phyloP scores from a whole-genome alignment of 345 rosid species.

The Draba incana region DNA sequence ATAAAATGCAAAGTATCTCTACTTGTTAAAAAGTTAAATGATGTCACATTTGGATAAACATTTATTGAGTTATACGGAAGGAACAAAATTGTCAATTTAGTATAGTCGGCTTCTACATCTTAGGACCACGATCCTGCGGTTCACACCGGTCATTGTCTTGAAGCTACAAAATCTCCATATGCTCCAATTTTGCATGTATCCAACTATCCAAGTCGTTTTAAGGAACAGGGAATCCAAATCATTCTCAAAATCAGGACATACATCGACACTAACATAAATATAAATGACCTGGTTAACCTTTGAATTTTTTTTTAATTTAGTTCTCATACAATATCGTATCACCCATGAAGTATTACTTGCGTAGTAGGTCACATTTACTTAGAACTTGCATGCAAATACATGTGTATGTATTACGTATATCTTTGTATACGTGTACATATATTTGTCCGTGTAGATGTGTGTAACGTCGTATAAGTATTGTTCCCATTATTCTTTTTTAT shows the following conservation, averaged over 20 bases:
- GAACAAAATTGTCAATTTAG: constrained; percentile 18
- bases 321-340: background rate
- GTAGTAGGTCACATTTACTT: background rate
- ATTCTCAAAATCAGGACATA: background rate
- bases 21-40: constrained; percentile 20
- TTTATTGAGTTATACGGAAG: background rate
- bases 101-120: constrained; percentile 21
- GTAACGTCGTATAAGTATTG: constrained; percentile 32
- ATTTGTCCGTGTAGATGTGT: constrained; percentile 23
- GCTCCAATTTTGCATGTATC: background rate
- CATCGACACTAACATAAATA: background rate
- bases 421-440: constrained; percentile 4
- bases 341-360: too few species aligned
- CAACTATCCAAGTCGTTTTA: background rate
- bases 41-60: constrained; percentile 27
- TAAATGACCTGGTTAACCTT: too few species aligned
- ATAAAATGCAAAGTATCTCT: background rate
- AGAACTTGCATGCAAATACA: background rate
- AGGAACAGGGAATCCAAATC: background rate
- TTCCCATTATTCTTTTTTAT: too few species aligned
- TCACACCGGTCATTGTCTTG: constrained; percentile 25
- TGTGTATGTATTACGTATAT: constrained; percentile 11
- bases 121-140: constrained; percentile 7
- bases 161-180: constrained; percentile 4
- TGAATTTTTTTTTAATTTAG: too few species aligned